Base-by-base conservation (phyloP, 208 protist genomes). In the Balamuthia mandrillaris region DNA sequence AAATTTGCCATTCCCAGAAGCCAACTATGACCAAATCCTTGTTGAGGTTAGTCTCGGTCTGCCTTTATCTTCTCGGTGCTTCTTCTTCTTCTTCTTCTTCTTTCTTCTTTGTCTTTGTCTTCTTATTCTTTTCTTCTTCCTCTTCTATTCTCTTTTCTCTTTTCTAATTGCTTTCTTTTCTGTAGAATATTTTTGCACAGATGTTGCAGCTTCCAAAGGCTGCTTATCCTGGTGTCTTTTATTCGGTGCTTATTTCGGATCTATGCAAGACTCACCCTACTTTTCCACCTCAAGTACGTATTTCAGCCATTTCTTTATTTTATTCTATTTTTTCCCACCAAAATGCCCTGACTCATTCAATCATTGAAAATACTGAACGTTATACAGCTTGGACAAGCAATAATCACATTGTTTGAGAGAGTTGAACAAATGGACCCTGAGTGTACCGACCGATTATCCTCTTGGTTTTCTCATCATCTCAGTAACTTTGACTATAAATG, bases 401-500 rank as follows among this genome's bases (percentile, higher is more conserved):
- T 87, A 24, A 68, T 81, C 66, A 58, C 41, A 29, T 37, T 90
- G n/a, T 90, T 81, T 58, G 87, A 90, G 29, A 87, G 66, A 42
- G 42, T 84, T 2, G 65, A 87, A 44, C 44, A 83, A 29, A 56
- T 90, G 60, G 87, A 90, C 56, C 39, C 56, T 16, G 87, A 90
- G 70, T 31, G 45, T 21, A 51, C 83, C 1, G 58, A 79, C 37
- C 42, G 83, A 18, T 87, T 90, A 12, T 47, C 63, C 16, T n/a
- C 60, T 4, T 65, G 72, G 61, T 87, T 90, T 54, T 72, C 87
- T 7, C 87, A 90, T 45, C 87, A 90, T 81, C 47, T 90, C 21
- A 51, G 24, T 31, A 90, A 90, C 52, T 90, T 87, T 63, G 87
- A 90, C 65, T 90, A 54, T 44, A 86, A 90, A 49, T 90, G 87